phyloP scores from a whole-genome alignment of 2,329 filamentous ascomycete species.

The Penicillium sp. region DNA sequence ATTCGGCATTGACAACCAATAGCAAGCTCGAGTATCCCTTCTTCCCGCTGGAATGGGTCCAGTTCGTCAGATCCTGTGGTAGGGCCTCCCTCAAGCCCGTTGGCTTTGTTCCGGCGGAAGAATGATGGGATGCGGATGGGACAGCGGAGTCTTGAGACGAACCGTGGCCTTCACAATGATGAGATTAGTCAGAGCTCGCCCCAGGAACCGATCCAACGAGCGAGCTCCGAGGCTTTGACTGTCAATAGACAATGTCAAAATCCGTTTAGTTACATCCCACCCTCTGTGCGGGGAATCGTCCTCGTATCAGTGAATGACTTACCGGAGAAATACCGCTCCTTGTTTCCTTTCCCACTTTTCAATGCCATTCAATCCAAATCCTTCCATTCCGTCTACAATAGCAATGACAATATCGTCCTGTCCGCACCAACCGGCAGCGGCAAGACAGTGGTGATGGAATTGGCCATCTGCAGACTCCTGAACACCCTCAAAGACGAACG shows the following conservation, averaged over 20 bases:
- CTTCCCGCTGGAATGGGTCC: constrained; percentile 24
- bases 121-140: not conserved
- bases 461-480: constrained; percentile 74
- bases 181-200: constrained; percentile 1
- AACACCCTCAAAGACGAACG: constrained; percentile 54
- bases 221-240: not conserved
- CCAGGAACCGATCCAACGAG: not conserved
- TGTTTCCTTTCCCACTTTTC: constrained; percentile 73
- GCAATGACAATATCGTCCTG: constrained; percentile 73
- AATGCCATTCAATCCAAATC: constrained; percentile 82
- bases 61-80: constrained; percentile 28
- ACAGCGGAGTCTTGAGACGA: constrained; percentile 1
- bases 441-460: constrained; percentile 77
- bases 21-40: constrained; percentile 21
- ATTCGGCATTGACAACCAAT: constrained; percentile 4
- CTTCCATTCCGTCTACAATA: constrained; percentile 64
- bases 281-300: constrained; percentile 56
- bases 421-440: constrained; percentile 82
- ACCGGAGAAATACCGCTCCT: constrained; percentile 64
- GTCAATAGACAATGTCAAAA: not conserved
- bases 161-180: not conserved
- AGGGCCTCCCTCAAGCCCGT: constrained; percentile 33
- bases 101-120: constrained; percentile 23
- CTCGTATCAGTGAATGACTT: constrained; percentile 60
- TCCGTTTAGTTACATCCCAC: constrained; percentile 28